Base-by-base conservation (phyloP, 257 asterid species). In the Solanum clarkiae region DNA sequence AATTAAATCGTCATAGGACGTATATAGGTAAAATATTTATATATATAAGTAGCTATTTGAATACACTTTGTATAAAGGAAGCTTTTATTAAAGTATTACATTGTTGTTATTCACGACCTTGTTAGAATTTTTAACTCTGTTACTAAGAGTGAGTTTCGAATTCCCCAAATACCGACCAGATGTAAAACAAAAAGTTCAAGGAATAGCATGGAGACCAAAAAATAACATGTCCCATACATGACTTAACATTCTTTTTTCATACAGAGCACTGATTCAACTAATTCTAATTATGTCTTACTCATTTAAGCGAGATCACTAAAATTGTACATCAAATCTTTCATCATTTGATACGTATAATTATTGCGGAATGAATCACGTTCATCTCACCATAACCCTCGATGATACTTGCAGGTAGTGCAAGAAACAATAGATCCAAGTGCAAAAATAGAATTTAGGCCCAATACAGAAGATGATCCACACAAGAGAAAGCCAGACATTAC, bases 381-480 rank as follows among this genome's bases (percentile, higher is more conserved):
- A 59, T n/a, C 14, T 59, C 66, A 59, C 13, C 0, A 59, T 59
- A 59, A 3, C n/a, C 7, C 15, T 59, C 3, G 14, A 59, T 59
- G 7, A 59, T 59, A 1, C n/a, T 4, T 45, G 26, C 85, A 95
- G 98, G 98, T 95, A 45, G 98, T 95, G 26, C 97, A 94, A 89
- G 98, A 95, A 84, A 92, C 92, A 49, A 90, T 95, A 20, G 97
- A 95, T 88, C 93, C 93, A 36, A 90, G 92, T 71, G 98, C 98
- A 12, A 91, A 90, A 85, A 93, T 95, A 68, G 98, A 92, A 87
- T 95, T 94, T 84, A 92, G 91, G 80, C 87, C 93, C 55, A 95
- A 95, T 81, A 95, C 98, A 0, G 95, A 92, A 60, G 98, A 95
- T 71, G 98, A 95, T 74, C 98, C 98, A 10, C 98, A 95, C 90